Evolutionary conservation across 495 filamentous ascomycete species (phyloP).

Genomic region (Trichoderma erinaceum): DNA sequence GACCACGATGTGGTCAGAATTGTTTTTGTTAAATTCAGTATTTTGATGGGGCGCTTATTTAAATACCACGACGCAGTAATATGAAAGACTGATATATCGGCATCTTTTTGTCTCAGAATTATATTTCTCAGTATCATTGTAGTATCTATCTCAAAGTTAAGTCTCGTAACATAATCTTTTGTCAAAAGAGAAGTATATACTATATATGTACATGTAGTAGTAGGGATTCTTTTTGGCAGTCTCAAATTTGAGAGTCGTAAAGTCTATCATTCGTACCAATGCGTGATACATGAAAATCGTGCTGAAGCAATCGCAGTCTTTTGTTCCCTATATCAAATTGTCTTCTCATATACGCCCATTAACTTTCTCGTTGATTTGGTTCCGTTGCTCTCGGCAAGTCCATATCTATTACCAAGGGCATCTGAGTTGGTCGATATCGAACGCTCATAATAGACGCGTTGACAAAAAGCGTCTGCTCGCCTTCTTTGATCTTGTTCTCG

Average conservation of each 20-base stretch:
- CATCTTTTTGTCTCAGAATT: background rate
- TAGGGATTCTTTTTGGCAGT: background rate
- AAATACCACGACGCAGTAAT: slow-evolving; percentile 7
- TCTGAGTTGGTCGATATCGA: slow-evolving; percentile 45
- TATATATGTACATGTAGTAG: background rate
- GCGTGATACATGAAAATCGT: no score
- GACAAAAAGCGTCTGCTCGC: slow-evolving; percentile 60
- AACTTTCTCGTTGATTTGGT: background rate
- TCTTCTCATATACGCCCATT: background rate
- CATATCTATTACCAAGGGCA: slow-evolving; percentile 59
- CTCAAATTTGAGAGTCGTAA: background rate
- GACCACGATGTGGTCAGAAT: background rate
- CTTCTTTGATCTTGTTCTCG: slow-evolving; percentile 34
- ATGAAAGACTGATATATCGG: background rate
- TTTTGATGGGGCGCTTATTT: background rate
- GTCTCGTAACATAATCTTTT: background rate
- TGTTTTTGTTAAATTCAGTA: background rate
- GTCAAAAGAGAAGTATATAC: no score
- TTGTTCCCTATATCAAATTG: background rate
- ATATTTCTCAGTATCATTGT: background rate
- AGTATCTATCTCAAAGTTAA: background rate
- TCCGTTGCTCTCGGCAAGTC: slow-evolving; percentile 37
- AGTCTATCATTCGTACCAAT: no score
- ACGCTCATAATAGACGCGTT: slow-evolving; percentile 55
- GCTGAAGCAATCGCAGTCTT: background rate